Conservation (phyloP, 2,329 filamentous ascomycete species). For the Penicillium sp. region DNA sequence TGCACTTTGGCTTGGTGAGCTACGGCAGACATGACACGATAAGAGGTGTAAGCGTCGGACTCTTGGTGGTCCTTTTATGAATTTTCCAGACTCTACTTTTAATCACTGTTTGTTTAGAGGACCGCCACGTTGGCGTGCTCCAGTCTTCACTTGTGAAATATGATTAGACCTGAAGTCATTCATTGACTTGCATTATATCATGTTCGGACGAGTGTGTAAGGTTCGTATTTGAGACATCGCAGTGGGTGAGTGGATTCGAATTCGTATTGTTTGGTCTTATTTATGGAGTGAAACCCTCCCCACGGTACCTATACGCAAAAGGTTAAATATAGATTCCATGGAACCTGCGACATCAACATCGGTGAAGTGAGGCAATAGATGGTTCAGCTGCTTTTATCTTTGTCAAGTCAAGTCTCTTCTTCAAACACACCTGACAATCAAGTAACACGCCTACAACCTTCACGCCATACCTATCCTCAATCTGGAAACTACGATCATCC, state of each 20-base stretch:
- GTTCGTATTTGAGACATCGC: background rate
- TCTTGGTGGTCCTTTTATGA: constrained; percentile 17
- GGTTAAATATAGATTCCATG: too few species aligned
- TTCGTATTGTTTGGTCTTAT: background rate
- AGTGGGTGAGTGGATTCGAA: background rate
- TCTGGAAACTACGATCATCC: too few species aligned
- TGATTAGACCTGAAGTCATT: constrained; percentile 23
- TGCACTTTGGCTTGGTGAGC: constrained; percentile 7
- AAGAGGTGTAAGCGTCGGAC: constrained; percentile 8
- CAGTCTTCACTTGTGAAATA: constrained; percentile 24
- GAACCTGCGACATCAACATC: too few species aligned
- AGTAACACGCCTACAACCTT: background rate
- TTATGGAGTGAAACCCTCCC: background rate
- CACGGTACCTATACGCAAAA: too few species aligned
- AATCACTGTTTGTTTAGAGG: constrained; percentile 19
- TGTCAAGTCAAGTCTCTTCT: background rate
- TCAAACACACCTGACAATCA: background rate
- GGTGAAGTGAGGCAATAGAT: too few species aligned
- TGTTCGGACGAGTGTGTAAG: background rate
- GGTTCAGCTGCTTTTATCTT: background rate
- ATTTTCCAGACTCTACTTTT: constrained; percentile 14
- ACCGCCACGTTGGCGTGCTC: constrained; percentile 7
- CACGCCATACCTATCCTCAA: background rate
- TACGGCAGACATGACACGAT: constrained; percentile 19
- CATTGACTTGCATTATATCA: constrained; percentile 14